Conservation (phyloP, 2,329 filamentous ascomycete genomes). For the Huntiella omanensis region DNA sequence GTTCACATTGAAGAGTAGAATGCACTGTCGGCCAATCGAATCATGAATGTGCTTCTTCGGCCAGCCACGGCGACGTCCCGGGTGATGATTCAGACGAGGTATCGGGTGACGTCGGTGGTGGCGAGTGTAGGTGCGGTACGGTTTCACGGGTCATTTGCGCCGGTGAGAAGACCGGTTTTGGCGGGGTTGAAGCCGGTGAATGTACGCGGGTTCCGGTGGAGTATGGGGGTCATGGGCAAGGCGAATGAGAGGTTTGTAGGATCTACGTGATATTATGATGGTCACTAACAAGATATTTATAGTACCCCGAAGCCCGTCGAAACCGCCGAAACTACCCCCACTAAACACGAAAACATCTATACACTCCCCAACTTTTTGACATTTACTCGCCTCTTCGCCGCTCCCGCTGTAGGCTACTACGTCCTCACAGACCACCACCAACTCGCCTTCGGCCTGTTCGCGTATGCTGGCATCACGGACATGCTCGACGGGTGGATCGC, state of each 20-base stretch:
- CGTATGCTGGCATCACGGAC: constrained; percentile 81
- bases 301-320: neutral
- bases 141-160: neutral
- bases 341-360: constrained; percentile 73
- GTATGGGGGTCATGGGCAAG: too few relatives aligned
- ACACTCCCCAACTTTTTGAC: constrained; percentile 91
- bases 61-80: neutral
- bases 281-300: neutral
- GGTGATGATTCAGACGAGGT: neutral
- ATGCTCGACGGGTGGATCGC: constrained; percentile 90
- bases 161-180: neutral
- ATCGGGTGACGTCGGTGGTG: neutral
- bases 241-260: too few relatives aligned
- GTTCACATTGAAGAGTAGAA: neutral
- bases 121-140: neutral
- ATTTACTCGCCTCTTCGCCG: constrained; percentile 62
- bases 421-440: constrained; percentile 67
- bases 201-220: too few relatives aligned
- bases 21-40: neutral
- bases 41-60: constrained; percentile 10
- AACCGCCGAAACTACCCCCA: neutral
- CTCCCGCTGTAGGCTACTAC: constrained; percentile 74
- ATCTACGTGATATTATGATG: too few relatives aligned
- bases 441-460: constrained; percentile 69
- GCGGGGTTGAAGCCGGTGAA: neutral